Evolutionary conservation across 805 yeast genomes (phyloP).

Genomic region (Candida railenensis): DNA sequence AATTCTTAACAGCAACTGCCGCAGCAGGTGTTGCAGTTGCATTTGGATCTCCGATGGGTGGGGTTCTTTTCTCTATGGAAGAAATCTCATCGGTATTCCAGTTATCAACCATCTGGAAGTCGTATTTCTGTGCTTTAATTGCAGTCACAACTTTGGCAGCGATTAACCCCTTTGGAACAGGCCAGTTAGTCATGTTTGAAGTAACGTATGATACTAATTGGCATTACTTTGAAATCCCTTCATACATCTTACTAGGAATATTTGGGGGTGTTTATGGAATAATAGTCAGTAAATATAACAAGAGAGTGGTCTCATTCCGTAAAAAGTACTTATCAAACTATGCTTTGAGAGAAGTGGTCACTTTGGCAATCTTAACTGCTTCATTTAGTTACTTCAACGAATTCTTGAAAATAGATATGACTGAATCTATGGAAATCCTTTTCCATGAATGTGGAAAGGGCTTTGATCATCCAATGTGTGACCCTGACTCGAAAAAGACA

Average conservation of each 20-base stretch:
- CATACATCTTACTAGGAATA: conserved; percentile 73
- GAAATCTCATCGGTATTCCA: conserved; percentile 79
- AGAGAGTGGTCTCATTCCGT: conserved; percentile 73
- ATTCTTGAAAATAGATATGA: conserved; percentile 85
- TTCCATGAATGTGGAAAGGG: conserved; percentile 75
- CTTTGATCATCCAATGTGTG: conserved; percentile 44
- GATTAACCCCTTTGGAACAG: conserved; percentile 90
- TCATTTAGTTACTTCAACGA: conserved; percentile 79
- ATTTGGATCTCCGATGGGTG: conserved; percentile 95
- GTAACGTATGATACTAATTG: conserved; percentile 86
- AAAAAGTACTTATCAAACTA: conserved; percentile 58
- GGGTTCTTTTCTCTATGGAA: conserved; percentile 89
- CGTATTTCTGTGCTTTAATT: conserved; percentile 85
- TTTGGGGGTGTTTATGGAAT: conserved; percentile 94
- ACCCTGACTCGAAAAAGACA: conserved; percentile 24
- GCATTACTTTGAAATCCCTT: conserved; percentile 82
- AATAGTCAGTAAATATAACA: conserved; percentile 69
- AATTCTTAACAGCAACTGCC: conserved; percentile 81
- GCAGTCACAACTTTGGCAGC: conserved; percentile 81
- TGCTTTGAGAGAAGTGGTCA: conserved; percentile 70
- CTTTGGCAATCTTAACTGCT: conserved; percentile 69
- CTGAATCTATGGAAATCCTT: conserved; percentile 86
- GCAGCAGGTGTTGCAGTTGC: conserved; percentile 99
- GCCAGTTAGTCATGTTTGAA: conserved; percentile 89
- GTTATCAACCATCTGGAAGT: conserved; percentile 81